Evolutionary conservation across 306 rosid genomes (phyloP).

Genomic region (Corylus americana): DNA sequence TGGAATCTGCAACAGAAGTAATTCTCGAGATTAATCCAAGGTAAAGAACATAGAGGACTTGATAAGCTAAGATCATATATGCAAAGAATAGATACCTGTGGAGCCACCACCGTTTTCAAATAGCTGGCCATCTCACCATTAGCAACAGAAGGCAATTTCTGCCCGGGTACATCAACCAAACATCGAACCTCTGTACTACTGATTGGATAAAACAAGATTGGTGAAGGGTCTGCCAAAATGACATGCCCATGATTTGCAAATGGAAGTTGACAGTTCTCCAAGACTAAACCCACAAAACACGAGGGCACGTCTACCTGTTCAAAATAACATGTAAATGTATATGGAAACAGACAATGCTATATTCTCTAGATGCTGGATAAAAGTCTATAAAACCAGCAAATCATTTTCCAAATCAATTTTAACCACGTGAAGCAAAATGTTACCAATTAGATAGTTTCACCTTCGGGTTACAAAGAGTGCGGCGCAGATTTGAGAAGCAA

Average conservation of each 20-base stretch:
- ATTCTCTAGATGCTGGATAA: neutral
- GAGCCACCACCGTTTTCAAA: constrained; percentile 53
- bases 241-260: constrained; percentile 61
- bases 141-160: constrained; percentile 43
- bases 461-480: constrained; percentile 59
- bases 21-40: constrained; percentile 10
- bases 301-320: constrained; percentile 54
- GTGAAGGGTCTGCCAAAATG: constrained; percentile 55
- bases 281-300: constrained; percentile 51
- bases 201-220: constrained; percentile 57
- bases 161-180: constrained; percentile 61
- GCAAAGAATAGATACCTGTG: constrained; percentile 45
- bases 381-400: neutral
- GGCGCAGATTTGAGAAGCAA: constrained; percentile 70
- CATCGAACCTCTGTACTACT: constrained; percentile 58
- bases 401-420: neutral
- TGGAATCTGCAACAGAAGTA: constrained; percentile 41
- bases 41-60: neutral
- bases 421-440: neutral
- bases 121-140: constrained; percentile 52
- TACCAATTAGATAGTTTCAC: constrained; percentile 26
- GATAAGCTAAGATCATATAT: neutral
- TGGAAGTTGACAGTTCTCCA: constrained; percentile 61
- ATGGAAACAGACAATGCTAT: neutral
- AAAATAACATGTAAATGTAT: neutral